Evolutionary conservation across 1,139 yeast species (phyloP).

Genomic region (Pichia sp.): DNA sequence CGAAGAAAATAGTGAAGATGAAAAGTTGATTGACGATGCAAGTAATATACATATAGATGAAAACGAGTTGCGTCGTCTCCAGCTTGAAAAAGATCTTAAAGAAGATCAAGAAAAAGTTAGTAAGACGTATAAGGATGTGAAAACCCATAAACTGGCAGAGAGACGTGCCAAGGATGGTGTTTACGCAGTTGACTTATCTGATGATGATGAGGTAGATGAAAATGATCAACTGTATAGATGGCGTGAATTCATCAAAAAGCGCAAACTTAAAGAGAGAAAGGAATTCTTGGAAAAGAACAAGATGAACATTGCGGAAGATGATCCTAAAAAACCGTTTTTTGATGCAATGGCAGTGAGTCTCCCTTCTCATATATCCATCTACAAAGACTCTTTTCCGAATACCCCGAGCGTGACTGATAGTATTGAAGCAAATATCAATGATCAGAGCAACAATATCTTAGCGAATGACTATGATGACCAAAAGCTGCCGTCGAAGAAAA

Average conservation of each 20-base stretch:
- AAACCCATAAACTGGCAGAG: conserved; percentile 74
- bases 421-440: conserved; percentile 35
- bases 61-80: conserved; percentile 54
- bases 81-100: conserved; percentile 64
- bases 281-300: conserved; percentile 44
- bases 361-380: conserved; percentile 17
- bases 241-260: conserved; percentile 18
- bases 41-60: conserved; percentile 56
- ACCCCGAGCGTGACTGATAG: conserved; percentile 15
- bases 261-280: conserved; percentile 50
- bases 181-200: conserved; percentile 62
- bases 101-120: conserved; percentile 69
- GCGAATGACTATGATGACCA: conserved; percentile 17
- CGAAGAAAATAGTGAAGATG: conserved; percentile 68
- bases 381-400: conserved; percentile 13
- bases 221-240: conserved; percentile 40
- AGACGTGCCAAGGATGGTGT: conserved; percentile 50
- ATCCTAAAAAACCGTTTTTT: conserved; percentile 18
- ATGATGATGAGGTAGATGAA: conserved; percentile 49
- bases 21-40: conserved; percentile 74
- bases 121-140: conserved; percentile 73
- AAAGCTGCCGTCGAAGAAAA: conserved; percentile 26
- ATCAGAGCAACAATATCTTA: conserved; percentile 11
- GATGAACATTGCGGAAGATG: conserved; percentile 32
- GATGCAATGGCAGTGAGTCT: conserved; percentile 16